Conservation (phyloP, 2,329 filamentous ascomycete genomes). For the Cucurbitaria berberidis region DNA sequence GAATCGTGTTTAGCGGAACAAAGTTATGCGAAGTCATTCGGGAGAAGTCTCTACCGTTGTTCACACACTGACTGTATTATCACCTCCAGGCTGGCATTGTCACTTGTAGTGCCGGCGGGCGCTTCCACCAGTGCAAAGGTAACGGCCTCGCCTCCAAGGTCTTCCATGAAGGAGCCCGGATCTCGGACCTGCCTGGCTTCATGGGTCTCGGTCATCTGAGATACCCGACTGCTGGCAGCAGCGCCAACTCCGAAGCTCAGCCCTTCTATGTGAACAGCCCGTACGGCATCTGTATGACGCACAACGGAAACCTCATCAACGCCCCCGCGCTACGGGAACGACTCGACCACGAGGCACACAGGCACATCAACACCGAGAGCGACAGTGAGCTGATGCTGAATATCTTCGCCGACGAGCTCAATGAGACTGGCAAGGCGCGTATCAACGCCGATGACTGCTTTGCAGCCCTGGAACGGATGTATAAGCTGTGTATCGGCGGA, state of each 20-base stretch:
- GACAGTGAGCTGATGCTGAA: slow-evolving; percentile 90
- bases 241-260: slow-evolving; percentile 83
- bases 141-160: slow-evolving; percentile 87
- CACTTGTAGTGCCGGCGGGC: slow-evolving; percentile 73
- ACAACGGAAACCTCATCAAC: slow-evolving; percentile 92
- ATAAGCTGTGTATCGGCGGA: slow-evolving; percentile 73
- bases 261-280: slow-evolving; percentile 91
- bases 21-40: neutral
- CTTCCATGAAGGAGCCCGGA: slow-evolving; percentile 78
- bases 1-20: neutral
- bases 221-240: slow-evolving; percentile 89
- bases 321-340: slow-evolving; percentile 71
- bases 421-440: slow-evolving; percentile 79
- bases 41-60: neutral
- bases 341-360: slow-evolving; percentile 77
- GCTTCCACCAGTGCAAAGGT: slow-evolving; percentile 88
- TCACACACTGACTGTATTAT: neutral
- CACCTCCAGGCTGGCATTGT: slow-evolving; percentile 70
- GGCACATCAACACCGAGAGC: slow-evolving; percentile 89
- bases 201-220: slow-evolving; percentile 87
- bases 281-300: slow-evolving; percentile 79
- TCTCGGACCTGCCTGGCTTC: slow-evolving; percentile 78
- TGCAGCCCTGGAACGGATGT: slow-evolving; percentile 72
- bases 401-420: slow-evolving; percentile 82
- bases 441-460: slow-evolving; percentile 82